Base-by-base conservation (phyloP, 129 eudicot species). In the Daucus carota region DNA sequence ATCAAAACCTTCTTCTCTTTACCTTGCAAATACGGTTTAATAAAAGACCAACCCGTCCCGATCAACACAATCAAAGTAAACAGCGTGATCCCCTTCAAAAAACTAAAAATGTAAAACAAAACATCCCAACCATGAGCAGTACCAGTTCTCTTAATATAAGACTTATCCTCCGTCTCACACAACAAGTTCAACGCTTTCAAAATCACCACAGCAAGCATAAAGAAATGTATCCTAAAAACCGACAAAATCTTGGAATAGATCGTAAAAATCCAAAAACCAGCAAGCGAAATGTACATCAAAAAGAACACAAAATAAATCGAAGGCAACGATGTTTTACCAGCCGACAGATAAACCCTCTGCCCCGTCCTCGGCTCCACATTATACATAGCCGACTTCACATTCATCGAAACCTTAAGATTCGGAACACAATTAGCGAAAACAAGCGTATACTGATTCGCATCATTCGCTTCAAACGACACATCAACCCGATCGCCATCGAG, bases 81-180 rank as follows among this genome's bases (percentile, higher is more conserved):
- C 71, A 86, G 46, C 3, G 82, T 83, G 47, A 86, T 74, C 9
- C 90, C 90, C 77, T 86, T 86, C 28, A 86, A 45, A 75, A 86
- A 86, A 72, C 87, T 86, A 47, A 86, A 86, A 20, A 86, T 80
- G 22, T 87, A 87, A 75, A 87, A 87, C 77, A 87, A 22, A 47
- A 87, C 80, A 84, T 87, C 90, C 90, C 90, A 87, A 1, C 90
- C 90, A 75, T 84, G 88, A 62, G 90, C 81, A 0, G 79, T 81
- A 6, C 90, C 90, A 0, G 90, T 47, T 46, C 75, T 63, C 77
- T 87, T 82, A 5, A 87, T 84, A 16, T 81, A 87, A 0, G 86
- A 79, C 60, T 87, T 87, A 81, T 87, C 90, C 77, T 87, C 90
- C 0, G 90, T 68, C 69, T 87, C 90, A 18, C 86, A 84, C 16